These are phyloP conservation scores for Takashimella tepidaria DNA, from an alignment of 1,284 basidiomycete genomes.

Conservation along the genomic window DNA sequence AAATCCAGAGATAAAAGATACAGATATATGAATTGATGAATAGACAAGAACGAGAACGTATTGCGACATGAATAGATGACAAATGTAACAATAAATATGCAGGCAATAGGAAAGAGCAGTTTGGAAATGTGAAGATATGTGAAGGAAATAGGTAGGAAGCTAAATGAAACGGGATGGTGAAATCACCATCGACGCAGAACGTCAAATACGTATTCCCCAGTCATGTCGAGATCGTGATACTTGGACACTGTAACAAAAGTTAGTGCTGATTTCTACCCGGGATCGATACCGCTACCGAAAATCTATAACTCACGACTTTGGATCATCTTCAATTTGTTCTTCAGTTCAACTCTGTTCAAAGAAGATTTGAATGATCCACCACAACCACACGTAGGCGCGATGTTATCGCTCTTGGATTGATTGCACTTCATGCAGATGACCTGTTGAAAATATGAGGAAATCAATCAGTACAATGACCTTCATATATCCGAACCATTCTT, in stretches of 20 bases:
- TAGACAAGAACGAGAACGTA: neutral
- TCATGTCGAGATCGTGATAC: conserved; percentile 44
- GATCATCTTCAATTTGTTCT: conserved; percentile 67
- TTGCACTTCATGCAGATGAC: conserved; percentile 73
- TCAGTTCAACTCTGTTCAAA: conserved; percentile 63
- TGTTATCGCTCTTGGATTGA: conserved; percentile 79
- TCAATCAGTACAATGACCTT: neutral
- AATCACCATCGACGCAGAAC: conserved; percentile 39
- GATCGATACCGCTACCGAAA: neutral
- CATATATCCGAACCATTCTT: neutral
- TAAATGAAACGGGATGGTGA: neutral
- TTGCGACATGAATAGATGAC: neutral
- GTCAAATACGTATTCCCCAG: conserved; percentile 39
- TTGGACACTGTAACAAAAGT: conserved; percentile 28
- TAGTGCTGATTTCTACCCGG: neutral
- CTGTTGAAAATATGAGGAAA: conserved; percentile 12
- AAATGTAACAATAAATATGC: neutral
- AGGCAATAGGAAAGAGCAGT: conserved; percentile 1
- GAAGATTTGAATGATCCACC: conserved; percentile 75
- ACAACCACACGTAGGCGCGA: conserved; percentile 79
- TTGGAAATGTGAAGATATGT: conserved; percentile 3
- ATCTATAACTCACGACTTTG: conserved; percentile 51
- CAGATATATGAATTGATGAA: neutral
- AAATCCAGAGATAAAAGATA: too few relatives aligned
- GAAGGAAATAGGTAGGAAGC: neutral